Evolutionary conservation across 2,329 filamentous ascomycete genomes (phyloP).

Genomic region (Trichoderma koningiopsis): DNA sequence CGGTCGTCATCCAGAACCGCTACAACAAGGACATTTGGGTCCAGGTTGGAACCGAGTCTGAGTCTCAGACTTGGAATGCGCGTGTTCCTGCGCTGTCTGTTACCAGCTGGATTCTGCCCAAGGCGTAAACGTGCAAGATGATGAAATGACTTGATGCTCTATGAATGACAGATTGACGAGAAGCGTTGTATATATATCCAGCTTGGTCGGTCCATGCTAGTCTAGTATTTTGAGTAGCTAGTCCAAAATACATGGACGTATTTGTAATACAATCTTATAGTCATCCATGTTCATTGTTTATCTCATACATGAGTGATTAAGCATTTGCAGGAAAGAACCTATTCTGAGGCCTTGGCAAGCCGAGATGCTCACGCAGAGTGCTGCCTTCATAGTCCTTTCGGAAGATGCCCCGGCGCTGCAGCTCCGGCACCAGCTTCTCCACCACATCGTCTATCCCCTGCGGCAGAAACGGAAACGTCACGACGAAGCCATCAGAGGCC

Average conservation of each 20-base stretch:
- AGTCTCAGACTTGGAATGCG: constrained; percentile 45
- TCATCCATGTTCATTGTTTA: neutral
- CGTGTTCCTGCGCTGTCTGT: constrained; percentile 40
- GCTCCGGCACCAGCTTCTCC: constrained; percentile 50
- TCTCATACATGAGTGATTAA: neutral
- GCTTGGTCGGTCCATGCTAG: neutral
- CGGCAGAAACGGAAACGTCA: constrained; percentile 52
- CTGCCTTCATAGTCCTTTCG: constrained; percentile 54
- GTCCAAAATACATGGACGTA: neutral
- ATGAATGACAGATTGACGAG: neutral
- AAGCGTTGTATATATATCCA: constrained; percentile 7
- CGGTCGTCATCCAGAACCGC: constrained; percentile 49
- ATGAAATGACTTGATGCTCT: neutral
- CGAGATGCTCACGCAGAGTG: constrained; percentile 57
- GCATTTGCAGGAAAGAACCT: constrained; percentile 36
- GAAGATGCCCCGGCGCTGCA: constrained; percentile 55
- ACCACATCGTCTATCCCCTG: constrained; percentile 54
- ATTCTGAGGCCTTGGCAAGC: constrained; percentile 50
- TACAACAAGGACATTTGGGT: constrained; percentile 50
- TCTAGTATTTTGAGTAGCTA: neutral
- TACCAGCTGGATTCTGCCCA: constrained; percentile 46
- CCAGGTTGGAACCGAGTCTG: constrained; percentile 37
- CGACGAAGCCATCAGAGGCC: constrained; percentile 55
- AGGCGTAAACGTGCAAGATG: constrained; percentile 7
- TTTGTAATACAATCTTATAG: neutral